Evolutionary conservation across 768 basidiomycete genomes (phyloP).

Genomic region (Exidia glandulosa): DNA sequence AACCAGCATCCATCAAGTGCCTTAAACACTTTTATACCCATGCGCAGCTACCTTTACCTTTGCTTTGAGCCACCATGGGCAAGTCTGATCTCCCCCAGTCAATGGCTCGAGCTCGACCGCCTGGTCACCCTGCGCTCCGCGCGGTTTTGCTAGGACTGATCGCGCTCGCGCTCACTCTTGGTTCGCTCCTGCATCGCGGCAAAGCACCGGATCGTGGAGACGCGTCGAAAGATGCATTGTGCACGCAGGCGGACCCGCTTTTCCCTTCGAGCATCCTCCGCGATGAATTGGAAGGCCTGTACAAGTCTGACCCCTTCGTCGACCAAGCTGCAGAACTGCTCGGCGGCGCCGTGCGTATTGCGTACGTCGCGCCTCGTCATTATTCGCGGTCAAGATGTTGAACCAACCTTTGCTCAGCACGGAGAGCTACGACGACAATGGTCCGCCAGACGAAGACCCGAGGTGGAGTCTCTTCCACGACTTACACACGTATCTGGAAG

Average conservation of each 20-base stretch:
- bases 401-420: conserved; percentile 24
- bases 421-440: conserved; percentile 40
- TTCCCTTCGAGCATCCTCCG: conserved; percentile 13
- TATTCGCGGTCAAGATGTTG: conserved; percentile 15
- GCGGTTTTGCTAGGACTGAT: too few relatives aligned
- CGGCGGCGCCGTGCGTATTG: conserved; percentile 34
- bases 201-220: too few relatives aligned
- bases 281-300: conserved; percentile 18
- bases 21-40: too few relatives aligned
- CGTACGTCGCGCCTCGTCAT: conserved; percentile 8
- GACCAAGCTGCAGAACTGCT: conserved; percentile 33
- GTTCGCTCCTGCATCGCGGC: too few relatives aligned
- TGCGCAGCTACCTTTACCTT: too few relatives aligned
- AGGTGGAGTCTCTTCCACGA: conserved; percentile 43
- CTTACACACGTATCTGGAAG: conserved; percentile 45
- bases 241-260: background rate
- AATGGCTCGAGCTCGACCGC: too few relatives aligned
- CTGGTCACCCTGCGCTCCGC: too few relatives aligned
- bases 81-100: too few relatives aligned
- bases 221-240: too few relatives aligned
- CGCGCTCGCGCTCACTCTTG: too few relatives aligned
- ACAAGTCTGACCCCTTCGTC: conserved; percentile 28
- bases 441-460: conserved; percentile 33
- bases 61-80: too few relatives aligned
- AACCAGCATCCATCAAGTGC: too few relatives aligned